phyloP scores from a whole-genome alignment of 495 filamentous ascomycete species.

The Neurospora sp. region DNA sequence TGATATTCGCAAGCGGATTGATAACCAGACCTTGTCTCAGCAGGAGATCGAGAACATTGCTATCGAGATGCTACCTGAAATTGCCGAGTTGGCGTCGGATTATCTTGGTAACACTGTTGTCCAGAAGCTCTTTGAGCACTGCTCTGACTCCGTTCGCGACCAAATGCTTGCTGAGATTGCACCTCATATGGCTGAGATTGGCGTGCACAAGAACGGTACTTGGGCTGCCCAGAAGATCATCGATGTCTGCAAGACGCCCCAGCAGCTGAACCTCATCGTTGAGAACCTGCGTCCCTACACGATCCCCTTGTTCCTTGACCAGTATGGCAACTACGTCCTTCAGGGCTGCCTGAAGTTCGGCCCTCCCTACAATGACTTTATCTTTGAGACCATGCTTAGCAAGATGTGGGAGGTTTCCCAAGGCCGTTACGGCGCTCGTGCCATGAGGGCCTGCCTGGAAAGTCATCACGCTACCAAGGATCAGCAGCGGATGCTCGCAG shows the following conservation, averaged over 20 bases:
- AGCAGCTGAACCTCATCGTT: constrained; percentile 76
- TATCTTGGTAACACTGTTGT: constrained; percentile 99
- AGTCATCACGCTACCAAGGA: constrained; percentile 92
- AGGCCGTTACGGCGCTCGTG: constrained; percentile 86
- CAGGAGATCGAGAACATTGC: constrained; percentile 90
- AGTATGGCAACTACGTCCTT: constrained; percentile 96
- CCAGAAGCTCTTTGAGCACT: constrained; percentile 94
- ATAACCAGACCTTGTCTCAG: constrained; percentile 77
- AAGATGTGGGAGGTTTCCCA: constrained; percentile 92
- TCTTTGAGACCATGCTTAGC: constrained; percentile 94
- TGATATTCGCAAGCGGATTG: constrained; percentile 94
- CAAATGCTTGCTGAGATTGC: constrained; percentile 82
- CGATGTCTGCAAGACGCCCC: constrained; percentile 77
- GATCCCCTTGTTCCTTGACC: constrained; percentile 85
- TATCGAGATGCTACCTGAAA: constrained; percentile 85
- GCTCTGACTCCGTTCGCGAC: constrained; percentile 81
- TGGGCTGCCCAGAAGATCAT: constrained; percentile 99
- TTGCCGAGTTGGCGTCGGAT: constrained; percentile 87
- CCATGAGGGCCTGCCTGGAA: constrained; percentile 94
- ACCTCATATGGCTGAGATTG: constrained; percentile 90
- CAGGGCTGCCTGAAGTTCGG: constrained; percentile 92
- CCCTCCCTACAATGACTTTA: constrained; percentile 82
- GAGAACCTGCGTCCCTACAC: constrained; percentile 75
- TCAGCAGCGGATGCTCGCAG: constrained; percentile 89
- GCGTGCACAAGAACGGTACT: constrained; percentile 96